Base-by-base conservation (phyloP, 1,284 basidiomycete genomes). In the Paramarasmius palmivorus region DNA sequence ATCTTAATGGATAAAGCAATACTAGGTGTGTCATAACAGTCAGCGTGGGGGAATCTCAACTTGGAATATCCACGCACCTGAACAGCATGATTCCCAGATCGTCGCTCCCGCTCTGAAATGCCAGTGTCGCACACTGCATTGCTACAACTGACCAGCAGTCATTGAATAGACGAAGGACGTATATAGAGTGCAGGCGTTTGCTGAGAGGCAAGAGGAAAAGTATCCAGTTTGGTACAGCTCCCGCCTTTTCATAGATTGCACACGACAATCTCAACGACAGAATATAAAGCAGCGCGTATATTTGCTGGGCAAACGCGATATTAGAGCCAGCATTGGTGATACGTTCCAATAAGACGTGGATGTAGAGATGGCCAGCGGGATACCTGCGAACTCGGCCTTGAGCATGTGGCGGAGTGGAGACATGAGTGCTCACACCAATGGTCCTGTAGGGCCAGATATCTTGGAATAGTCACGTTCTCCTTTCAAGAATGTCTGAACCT, bases 171-270 rank as follows among this genome's bases (percentile, higher is more conserved):
- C 97, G 83, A 44, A 99, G 76, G 20, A 91, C 83, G 68, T 89
- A 99, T 59, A 99, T 92, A 5, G 96, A 98, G 66, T 98, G 95
- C 14, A 97, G 77, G 47, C 97, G 80, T 71, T 98, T 98, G 76
- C 93, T 95, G 34, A 98, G 73, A 0, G 88, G 84, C 10, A 99
- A 74, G 4, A 93, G 71, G 9, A 95, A 64, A 12, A 98, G 63
- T 3, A 88, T 71, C 81, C 87, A 92, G 66, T 95, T 95, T 1
- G 95, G 91, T 17, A 87, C 68, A 48, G 75, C 72, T 42, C 80
- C 77, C 2, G 87, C 82, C 57, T 78, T 75, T 49, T 73, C 70
- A 68, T 94, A 95, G 51, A 95, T 85, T 35, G 73, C 77, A 56
- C 84, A 86, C 2, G 87, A 81, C 32, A 92, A 67, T 5, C 76